phyloP scores from a whole-genome alignment of 768 basidiomycete genomes.

The Auricularia auricula-judae region DNA sequence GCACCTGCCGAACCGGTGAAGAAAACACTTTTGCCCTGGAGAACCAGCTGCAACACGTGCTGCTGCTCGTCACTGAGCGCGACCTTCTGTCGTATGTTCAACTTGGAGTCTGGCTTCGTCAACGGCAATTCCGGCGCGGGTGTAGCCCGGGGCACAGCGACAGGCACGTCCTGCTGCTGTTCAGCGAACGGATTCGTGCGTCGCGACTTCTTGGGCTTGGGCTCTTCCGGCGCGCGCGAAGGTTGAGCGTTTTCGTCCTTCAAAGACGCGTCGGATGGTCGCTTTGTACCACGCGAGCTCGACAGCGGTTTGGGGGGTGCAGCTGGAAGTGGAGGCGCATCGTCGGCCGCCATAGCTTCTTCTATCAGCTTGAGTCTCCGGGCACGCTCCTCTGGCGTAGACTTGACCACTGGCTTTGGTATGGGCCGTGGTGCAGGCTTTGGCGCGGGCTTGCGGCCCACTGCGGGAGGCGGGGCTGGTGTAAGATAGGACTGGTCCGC shows the following conservation, averaged over 20 bases:
- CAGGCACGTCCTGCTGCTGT: background rate
- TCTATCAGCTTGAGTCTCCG: background rate
- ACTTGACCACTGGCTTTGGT: background rate
- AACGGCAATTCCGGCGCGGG: background rate
- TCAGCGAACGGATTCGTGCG: background rate
- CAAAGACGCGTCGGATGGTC: background rate
- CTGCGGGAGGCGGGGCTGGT: background rate
- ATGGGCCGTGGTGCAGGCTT: too few relatives aligned
- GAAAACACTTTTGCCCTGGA: constrained; percentile 56
- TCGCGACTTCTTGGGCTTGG: background rate
- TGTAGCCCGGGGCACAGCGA: background rate
- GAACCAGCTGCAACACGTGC: constrained; percentile 43
- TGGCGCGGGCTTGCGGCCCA: background rate
- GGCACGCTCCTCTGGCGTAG: background rate
- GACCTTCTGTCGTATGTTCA: constrained; percentile 14
- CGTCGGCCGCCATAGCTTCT: background rate
- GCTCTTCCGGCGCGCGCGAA: background rate
- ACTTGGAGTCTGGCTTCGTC: background rate
- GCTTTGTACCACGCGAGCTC: background rate
- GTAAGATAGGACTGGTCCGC: background rate
- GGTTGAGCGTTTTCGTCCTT: background rate
- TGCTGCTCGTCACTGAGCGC: constrained; percentile 45
- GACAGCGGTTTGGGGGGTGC: background rate
- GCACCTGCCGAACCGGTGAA: constrained; percentile 80
- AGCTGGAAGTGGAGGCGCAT: background rate